Conservation (phyloP, 306 rosid genomes). For the Dicorynia guianensis region DNA sequence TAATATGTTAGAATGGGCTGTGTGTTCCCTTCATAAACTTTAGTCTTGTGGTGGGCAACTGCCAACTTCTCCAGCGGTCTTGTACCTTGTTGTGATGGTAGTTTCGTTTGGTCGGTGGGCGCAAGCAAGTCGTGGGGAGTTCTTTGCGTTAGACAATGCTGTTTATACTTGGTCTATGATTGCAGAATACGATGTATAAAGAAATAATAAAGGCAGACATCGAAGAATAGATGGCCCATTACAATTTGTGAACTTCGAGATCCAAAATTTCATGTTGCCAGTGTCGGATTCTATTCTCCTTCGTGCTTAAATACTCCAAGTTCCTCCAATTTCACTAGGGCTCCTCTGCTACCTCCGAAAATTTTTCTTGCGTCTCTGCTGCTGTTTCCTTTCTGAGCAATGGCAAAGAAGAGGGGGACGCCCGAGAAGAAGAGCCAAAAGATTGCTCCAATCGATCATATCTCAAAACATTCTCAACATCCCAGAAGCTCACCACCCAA, state of each 20-base stretch:
- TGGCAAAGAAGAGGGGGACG: conserved; percentile 55
- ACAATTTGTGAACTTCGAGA: background rate
- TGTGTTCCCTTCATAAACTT: too few species aligned
- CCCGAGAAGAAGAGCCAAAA: conserved; percentile 18
- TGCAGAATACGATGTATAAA: background rate
- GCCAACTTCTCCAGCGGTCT: too few species aligned
- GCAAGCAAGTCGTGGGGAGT: background rate
- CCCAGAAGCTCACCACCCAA: conserved; percentile 76
- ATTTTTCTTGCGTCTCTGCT: background rate
- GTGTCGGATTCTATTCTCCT: conserved; percentile 41
- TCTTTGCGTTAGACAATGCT: background rate
- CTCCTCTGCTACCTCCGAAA: conserved; percentile 1
- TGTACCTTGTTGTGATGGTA: too few species aligned
- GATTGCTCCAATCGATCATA: conserved; percentile 37
- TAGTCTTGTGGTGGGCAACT: too few species aligned
- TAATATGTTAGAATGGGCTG: too few species aligned
- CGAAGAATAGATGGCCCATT: background rate
- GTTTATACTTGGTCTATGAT: background rate
- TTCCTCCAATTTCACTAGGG: conserved; percentile 32
- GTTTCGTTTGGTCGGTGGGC: background rate
- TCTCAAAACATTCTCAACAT: conserved; percentile 62
- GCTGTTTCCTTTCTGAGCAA: conserved; percentile 28
- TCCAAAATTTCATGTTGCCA: conserved; percentile 3
- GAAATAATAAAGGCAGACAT: background rate
- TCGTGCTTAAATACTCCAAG: background rate